Percentiles rank a stretch among this genome's conserved stretches.
phyloP scores from a whole-genome alignment of 2,329 filamentous ascomycete species.

The Colletotrichum neosansevieriae region DNA sequence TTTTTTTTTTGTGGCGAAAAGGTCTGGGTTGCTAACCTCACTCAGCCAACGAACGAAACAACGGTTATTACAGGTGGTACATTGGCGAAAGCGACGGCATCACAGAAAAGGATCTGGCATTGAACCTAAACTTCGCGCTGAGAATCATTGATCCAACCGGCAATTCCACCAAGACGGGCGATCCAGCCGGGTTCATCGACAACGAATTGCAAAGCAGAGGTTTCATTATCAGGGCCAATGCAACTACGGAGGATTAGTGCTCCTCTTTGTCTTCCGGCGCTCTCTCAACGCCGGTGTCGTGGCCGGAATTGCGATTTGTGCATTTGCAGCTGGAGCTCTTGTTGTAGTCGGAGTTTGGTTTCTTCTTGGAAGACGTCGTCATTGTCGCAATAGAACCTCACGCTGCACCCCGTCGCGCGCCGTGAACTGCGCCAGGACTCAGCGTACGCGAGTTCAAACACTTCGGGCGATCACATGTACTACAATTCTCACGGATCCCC shows the following conservation, averaged over 20 bases:
- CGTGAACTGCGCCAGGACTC: conserved; percentile 20
- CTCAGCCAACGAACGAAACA: conserved; percentile 27
- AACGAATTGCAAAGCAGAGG: conserved; percentile 1
- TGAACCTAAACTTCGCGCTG: conserved; percentile 26
- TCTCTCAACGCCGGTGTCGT: conserved; percentile 3
- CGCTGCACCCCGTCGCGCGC: neutral
- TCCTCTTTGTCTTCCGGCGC: neutral
- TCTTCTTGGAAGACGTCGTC: neutral
- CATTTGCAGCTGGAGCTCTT: conserved; percentile 6
- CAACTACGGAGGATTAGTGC: neutral
- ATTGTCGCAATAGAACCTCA: neutral
- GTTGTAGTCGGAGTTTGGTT: conserved; percentile 22
- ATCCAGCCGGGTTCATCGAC: conserved; percentile 25
- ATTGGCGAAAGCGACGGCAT: conserved; percentile 23
- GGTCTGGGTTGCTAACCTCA: neutral
- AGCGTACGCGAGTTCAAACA: conserved; percentile 20
- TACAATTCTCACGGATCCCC: conserved; percentile 5
- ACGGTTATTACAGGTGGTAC: conserved; percentile 29
- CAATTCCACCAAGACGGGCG: conserved; percentile 23
- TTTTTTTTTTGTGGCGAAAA: neutral
- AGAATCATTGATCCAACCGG: conserved; percentile 24
- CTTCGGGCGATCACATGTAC: conserved; percentile 30
- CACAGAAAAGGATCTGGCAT: neutral
- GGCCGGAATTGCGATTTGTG: conserved; percentile 28
- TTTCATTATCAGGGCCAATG: conserved; percentile 24